Evolutionary conservation across 2,329 filamentous ascomycete species (phyloP).

Genomic region (Cladophialophora psammophila): DNA sequence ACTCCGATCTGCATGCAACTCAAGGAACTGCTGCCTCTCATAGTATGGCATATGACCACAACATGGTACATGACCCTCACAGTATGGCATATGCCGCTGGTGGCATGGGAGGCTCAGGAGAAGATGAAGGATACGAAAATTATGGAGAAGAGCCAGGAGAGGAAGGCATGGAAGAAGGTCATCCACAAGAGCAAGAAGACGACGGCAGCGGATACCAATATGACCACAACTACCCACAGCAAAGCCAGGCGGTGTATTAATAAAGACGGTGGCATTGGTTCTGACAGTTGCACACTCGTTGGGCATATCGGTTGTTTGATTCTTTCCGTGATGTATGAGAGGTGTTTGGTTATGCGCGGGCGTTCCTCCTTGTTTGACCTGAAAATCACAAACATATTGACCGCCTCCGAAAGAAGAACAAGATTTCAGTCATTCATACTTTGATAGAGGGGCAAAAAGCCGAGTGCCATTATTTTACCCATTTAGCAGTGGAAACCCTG

Average conservation of each 20-base stretch:
- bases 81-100: neutral
- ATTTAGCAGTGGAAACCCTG: too few species aligned
- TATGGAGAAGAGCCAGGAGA: neutral
- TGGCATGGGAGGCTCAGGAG: neutral
- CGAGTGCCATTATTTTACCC: too few species aligned
- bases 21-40: too few species aligned
- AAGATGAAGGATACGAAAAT: neutral
- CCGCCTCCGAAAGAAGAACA: too few species aligned
- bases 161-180: neutral
- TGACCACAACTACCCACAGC: neutral
- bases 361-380: neutral
- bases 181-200: too few species aligned
- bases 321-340: neutral
- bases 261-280: neutral
- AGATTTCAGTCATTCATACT: too few species aligned
- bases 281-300: neutral
- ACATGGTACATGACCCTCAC: too few species aligned
- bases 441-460: too few species aligned
- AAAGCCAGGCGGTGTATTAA: neutral
- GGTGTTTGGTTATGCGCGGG: neutral
- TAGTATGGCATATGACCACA: too few species aligned
- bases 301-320: neutral
- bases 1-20: too few species aligned
- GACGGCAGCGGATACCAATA: neutral
- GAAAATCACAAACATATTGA: neutral